These are phyloP conservation scores for Potentilla sterilis DNA, from an alignment of 306 rosid genomes.

Conservation along the genomic window DNA sequence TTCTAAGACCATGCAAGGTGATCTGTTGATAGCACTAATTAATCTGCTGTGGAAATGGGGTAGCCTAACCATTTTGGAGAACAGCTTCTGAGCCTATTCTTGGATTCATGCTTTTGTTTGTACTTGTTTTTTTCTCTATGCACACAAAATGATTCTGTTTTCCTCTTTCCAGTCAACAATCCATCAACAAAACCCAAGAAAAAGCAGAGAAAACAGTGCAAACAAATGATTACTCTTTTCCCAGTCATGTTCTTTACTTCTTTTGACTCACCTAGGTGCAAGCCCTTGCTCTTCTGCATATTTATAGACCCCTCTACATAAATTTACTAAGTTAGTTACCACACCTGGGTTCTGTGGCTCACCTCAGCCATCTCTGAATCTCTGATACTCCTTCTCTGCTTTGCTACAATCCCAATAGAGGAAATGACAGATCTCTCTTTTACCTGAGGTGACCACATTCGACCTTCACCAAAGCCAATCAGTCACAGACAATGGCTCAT, in stretches of 20 bases:
- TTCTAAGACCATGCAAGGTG: not conserved
- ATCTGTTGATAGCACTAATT: not conserved
- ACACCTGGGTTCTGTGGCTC: constrained; percentile 10
- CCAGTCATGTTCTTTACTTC: not conserved
- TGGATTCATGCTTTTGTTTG: constrained; percentile 15
- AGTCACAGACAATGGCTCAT: constrained; percentile 50
- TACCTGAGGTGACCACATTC: constrained; percentile 36
- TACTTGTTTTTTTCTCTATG: constrained; percentile 1
- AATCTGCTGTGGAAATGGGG: not conserved
- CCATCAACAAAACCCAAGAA: constrained; percentile 19
- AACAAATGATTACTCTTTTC: constrained; percentile 36
- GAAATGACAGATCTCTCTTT: constrained; percentile 36
- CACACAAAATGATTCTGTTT: constrained; percentile 44
- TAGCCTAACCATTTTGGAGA: constrained; percentile 1
- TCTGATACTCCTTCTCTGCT: constrained; percentile 1
- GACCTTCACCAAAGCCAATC: constrained; percentile 8
- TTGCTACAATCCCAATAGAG: constrained; percentile 15
- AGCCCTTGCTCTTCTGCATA: constrained; percentile 3
- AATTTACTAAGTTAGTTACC: constrained; percentile 1
- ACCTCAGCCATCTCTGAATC: constrained; percentile 18
- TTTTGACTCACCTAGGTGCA: constrained; percentile 21
- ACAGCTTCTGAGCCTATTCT: constrained; percentile 6
- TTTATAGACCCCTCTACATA: constrained; percentile 3
- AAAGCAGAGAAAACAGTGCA: constrained; percentile 27
- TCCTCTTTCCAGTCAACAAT: constrained; percentile 45